Evolutionary conservation across 345 rosid species (phyloP).

Genomic region (Dimocarpus longan): DNA sequence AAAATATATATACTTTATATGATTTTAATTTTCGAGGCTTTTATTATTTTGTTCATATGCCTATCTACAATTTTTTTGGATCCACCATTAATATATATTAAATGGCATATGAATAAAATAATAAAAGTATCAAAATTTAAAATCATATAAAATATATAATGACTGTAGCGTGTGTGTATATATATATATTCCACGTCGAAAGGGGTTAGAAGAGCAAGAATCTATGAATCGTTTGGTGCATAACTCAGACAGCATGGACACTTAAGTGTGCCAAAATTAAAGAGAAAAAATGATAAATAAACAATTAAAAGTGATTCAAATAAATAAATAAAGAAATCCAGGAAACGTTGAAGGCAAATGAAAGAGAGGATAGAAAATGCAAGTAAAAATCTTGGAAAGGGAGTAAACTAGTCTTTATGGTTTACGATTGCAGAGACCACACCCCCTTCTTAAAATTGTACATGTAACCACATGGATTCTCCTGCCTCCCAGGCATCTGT

Average conservation of each 20-base stretch:
- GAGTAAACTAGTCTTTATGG: conserved; percentile 14
- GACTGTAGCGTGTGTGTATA: too few relatives aligned
- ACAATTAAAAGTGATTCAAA: background rate
- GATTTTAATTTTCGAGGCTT: too few relatives aligned
- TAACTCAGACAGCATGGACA: background rate
- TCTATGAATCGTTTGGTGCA: too few relatives aligned
- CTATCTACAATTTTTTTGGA: too few relatives aligned
- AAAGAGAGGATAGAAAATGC: background rate
- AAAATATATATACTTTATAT: too few relatives aligned
- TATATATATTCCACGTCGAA: too few relatives aligned
- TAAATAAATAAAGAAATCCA: background rate
- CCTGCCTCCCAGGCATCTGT: background rate
- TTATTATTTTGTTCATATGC: too few relatives aligned
- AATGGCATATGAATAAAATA: too few relatives aligned
- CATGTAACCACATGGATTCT: conserved; percentile 25
- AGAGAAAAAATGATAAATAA: background rate
- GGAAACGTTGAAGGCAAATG: background rate
- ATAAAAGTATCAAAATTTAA: too few relatives aligned
- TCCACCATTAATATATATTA: too few relatives aligned
- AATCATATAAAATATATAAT: too few relatives aligned
- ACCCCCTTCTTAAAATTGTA: background rate
- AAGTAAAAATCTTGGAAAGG: background rate
- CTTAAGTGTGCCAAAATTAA: background rate
- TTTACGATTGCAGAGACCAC: conserved; percentile 21
- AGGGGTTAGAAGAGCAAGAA: too few relatives aligned